Conservation (phyloP, 2,329 filamentous ascomycete genomes). For the Aspergillus sp. region DNA sequence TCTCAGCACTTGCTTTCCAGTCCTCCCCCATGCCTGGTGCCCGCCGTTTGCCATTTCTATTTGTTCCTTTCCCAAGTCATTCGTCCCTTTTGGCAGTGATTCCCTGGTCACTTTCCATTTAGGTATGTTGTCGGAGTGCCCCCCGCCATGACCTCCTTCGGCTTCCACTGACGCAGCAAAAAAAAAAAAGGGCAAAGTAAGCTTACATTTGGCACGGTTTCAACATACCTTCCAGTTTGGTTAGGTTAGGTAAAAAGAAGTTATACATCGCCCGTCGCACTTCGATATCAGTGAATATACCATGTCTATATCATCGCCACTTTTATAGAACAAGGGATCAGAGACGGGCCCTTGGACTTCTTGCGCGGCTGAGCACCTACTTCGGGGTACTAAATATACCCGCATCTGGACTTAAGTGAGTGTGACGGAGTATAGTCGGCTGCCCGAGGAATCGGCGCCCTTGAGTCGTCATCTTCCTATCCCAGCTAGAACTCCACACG, state of each 20-base stretch:
- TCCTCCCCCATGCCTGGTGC: conserved; percentile 3
- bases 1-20: neutral
- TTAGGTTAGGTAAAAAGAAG: neutral
- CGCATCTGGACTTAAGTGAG: neutral
- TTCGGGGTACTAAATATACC: neutral
- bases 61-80: neutral
- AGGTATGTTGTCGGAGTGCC: neutral
- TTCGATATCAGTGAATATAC: conserved; percentile 2
- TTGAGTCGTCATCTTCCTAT: neutral
- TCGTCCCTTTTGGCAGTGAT: conserved; percentile 2
- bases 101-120: neutral
- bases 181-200: conserved; percentile 5
- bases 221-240: neutral
- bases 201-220: neutral
- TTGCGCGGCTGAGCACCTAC: conserved; percentile 1
- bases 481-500: conserved; percentile 2
- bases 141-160: conserved; percentile 1
- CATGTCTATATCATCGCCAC: neutral
- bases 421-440: neutral
- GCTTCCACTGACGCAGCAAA: conserved; percentile 5
- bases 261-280: neutral
- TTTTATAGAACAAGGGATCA: conserved; percentile 4
- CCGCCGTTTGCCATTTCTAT: conserved; percentile 1
- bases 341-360: neutral
- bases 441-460: neutral